Evolutionary conservation across 2,329 filamentous ascomycete genomes (phyloP).

Genomic region (Monosporascus sp.): DNA sequence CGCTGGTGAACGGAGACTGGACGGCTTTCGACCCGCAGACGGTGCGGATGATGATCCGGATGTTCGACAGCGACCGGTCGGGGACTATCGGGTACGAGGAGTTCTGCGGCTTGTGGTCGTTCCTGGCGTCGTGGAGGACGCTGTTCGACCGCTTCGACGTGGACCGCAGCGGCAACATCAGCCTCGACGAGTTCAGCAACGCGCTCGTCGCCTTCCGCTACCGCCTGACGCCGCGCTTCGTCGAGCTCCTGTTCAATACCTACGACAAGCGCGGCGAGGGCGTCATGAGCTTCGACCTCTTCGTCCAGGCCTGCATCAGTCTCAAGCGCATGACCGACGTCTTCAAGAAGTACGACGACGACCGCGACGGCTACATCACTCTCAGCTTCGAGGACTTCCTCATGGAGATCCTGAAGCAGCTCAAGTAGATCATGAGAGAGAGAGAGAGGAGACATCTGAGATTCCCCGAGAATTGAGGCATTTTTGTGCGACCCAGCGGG

Average conservation of each 20-base stretch:
- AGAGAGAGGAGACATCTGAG: too few relatives aligned
- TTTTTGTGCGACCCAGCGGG: too few relatives aligned
- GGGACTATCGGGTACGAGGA: constrained; percentile 92
- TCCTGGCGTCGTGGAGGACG: constrained; percentile 86
- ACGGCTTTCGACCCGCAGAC: constrained; percentile 89
- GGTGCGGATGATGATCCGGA: constrained; percentile 98
- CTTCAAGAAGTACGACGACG: constrained; percentile 98
- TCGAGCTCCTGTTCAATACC: constrained; percentile 77
- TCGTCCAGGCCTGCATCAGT: constrained; percentile 95
- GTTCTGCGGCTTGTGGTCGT: constrained; percentile 95
- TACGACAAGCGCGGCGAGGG: constrained; percentile 74
- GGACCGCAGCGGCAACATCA: constrained; percentile 83
- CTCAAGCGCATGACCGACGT: constrained; percentile 98
- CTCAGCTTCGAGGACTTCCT: constrained; percentile 78
- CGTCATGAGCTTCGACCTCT: constrained; percentile 86
- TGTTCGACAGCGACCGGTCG: constrained; percentile 92
- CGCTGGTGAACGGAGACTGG: constrained; percentile 95
- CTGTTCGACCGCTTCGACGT: constrained; percentile 94
- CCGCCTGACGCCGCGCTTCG: constrained; percentile 76
- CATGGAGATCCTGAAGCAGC: constrained; percentile 59
- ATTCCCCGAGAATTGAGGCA: too few relatives aligned
- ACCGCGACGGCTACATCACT: constrained; percentile 88
- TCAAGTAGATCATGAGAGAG: constrained; percentile 35
- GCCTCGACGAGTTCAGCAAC: constrained; percentile 78
- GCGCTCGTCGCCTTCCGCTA: constrained; percentile 93